These are phyloP conservation scores for Monosporascus sp. DNA, from an alignment of 2,329 filamentous ascomycete species.

Conservation along the genomic window DNA sequence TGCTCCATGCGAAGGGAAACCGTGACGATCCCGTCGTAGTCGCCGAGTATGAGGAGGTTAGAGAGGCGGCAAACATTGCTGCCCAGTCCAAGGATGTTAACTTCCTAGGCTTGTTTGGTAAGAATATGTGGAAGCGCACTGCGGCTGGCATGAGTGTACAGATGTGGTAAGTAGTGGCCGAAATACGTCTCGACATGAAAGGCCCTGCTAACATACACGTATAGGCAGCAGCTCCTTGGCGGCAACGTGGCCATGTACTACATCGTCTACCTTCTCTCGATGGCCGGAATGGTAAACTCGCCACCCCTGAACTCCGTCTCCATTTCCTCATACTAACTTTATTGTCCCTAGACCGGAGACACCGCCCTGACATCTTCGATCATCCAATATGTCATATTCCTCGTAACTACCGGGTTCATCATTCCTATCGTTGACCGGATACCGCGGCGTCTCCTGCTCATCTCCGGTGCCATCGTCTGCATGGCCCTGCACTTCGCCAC, in stretches of 20 bases:
- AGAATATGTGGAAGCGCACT: conserved; percentile 44
- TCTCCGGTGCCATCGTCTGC: conserved; percentile 39
- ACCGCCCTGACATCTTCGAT: conserved; percentile 41
- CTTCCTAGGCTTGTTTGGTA: conserved; percentile 39
- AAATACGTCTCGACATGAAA: background rate
- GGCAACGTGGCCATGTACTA: conserved; percentile 57
- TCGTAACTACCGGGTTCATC: conserved; percentile 44
- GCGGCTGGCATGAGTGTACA: conserved; percentile 46
- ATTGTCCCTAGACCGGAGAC: conserved; percentile 13
- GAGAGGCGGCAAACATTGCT: conserved; percentile 32
- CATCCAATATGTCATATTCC: conserved; percentile 51
- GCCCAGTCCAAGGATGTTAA: conserved; percentile 32
- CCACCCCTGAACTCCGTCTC: background rate
- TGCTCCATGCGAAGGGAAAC: conserved; percentile 8
- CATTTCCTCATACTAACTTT: background rate
- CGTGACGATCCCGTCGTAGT: conserved; percentile 38
- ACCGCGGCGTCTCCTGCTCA: conserved; percentile 41
- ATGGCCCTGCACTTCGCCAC: conserved; percentile 42
- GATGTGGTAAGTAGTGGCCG: conserved; percentile 30
- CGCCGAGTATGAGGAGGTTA: conserved; percentile 31
- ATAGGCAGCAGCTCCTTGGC: conserved; percentile 47
- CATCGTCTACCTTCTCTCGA: conserved; percentile 56
- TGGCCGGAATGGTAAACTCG: conserved; percentile 43
- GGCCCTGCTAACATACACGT: background rate
- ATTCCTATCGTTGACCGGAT: conserved; percentile 44